Evolutionary conservation across 768 basidiomycete genomes (phyloP).

Genomic region (Agrocybe praecox): DNA sequence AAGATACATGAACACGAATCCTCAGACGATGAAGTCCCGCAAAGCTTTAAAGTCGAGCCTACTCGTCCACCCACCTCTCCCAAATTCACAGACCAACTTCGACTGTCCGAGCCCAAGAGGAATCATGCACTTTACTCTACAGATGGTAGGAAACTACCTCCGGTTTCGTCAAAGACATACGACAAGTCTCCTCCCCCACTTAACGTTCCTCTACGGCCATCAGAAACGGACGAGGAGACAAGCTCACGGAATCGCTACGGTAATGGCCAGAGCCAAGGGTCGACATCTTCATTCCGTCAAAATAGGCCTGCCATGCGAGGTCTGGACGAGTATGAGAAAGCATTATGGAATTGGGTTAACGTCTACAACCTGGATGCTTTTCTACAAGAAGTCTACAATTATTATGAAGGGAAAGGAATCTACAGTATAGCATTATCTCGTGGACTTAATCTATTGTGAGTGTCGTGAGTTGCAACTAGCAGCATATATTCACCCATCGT

Average conservation of each 20-base stretch:
- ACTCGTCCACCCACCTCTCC: slow-evolving; percentile 36
- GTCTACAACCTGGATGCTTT: slow-evolving; percentile 97
- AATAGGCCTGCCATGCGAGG: slow-evolving; percentile 59
- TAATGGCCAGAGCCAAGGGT: slow-evolving; percentile 26
- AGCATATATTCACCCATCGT: slow-evolving; percentile 34
- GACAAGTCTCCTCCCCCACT: slow-evolving; percentile 42
- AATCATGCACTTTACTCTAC: slow-evolving; percentile 56
- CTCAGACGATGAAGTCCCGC: slow-evolving; percentile 84
- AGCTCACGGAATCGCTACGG: slow-evolving; percentile 16
- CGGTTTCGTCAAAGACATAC: slow-evolving; percentile 25
- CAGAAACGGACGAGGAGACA: slow-evolving; percentile 42
- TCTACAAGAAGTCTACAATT: slow-evolving; percentile 92
- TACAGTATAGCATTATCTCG: slow-evolving; percentile 92
- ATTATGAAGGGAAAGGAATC: slow-evolving; percentile 96
- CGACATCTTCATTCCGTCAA: slow-evolving; percentile 33
- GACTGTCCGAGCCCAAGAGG: slow-evolving; percentile 29
- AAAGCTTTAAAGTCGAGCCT: slow-evolving; percentile 85
- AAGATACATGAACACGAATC: slow-evolving; percentile 58
- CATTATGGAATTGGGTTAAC: slow-evolving; percentile 99
- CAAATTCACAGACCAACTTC: slow-evolving; percentile 24
- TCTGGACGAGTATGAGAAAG: slow-evolving; percentile 84
- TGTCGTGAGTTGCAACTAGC: not conserved
- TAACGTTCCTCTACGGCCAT: slow-evolving; percentile 49
- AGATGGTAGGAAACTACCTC: slow-evolving; percentile 29
- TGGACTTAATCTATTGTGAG: slow-evolving; percentile 90